Conservation (phyloP, 2,329 filamentous ascomycete species). For the Exophiala aquamarina region DNA sequence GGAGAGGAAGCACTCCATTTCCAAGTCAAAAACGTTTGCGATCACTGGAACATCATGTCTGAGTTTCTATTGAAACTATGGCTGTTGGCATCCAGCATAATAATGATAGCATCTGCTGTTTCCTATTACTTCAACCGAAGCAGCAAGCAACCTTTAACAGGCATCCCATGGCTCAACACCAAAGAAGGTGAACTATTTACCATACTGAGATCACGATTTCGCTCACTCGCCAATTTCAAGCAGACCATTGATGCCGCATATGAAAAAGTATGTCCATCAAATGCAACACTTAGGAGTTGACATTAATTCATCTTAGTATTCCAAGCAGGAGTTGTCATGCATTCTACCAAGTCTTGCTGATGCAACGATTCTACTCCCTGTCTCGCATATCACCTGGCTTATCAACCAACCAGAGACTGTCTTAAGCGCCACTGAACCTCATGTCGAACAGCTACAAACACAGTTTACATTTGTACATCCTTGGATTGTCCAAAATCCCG, state of each 20-base stretch:
- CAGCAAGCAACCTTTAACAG: slow-evolving; percentile 8
- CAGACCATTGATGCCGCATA: slow-evolving; percentile 18
- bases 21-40: no score
- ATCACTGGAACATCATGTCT: no score
- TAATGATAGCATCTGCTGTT: slow-evolving; percentile 1
- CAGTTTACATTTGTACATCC: slow-evolving; percentile 40
- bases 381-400: slow-evolving; percentile 39
- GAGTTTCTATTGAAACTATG: slow-evolving; percentile 2
- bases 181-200: slow-evolving; percentile 14
- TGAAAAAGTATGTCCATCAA: slow-evolving; percentile 8
- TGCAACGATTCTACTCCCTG: slow-evolving; percentile 35
- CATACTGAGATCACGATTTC: slow-evolving; percentile 12
- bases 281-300: not conserved
- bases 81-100: not conserved
- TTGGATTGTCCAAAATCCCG: slow-evolving; percentile 37
- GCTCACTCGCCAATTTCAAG: slow-evolving; percentile 14
- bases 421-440: slow-evolving; percentile 37
- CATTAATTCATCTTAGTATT: slow-evolving; percentile 13
- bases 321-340: slow-evolving; percentile 15
- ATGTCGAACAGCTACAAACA: slow-evolving; percentile 40
- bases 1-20: no score
- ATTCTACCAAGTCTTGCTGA: slow-evolving; percentile 13
- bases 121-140: not conserved
- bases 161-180: slow-evolving; percentile 20
- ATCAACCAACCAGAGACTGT: slow-evolving; percentile 43